Conservation (phyloP, 2,329 filamentous ascomycete species). For the Aspergillus intermedius region DNA sequence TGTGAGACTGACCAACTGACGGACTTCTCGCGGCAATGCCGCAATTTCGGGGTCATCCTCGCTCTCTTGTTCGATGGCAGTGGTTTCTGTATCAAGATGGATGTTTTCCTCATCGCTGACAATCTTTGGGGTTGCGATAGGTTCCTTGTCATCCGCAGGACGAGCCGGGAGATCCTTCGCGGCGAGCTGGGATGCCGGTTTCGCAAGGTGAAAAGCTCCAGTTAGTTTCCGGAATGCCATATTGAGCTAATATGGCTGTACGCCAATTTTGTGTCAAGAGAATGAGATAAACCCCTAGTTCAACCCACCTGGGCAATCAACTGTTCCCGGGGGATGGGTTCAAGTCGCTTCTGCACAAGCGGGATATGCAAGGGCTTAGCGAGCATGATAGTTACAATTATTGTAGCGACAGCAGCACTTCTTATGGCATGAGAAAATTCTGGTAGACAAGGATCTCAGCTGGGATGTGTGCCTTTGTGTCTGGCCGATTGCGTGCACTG, state of each 20-base stretch:
- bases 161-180: neutral
- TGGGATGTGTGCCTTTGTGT: neutral
- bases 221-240: neutral
- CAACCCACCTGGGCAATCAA: too few species aligned
- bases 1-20: conserved; percentile 51
- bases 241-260: neutral
- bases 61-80: conserved; percentile 18
- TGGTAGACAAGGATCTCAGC: neutral
- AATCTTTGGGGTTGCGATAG: conserved; percentile 1
- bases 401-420: neutral
- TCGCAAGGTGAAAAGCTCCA: neutral
- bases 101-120: conserved; percentile 14
- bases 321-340: too few species aligned
- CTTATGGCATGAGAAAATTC: neutral
- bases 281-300: neutral
- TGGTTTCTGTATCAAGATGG: conserved; percentile 10
- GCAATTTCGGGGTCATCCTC: conserved; percentile 48
- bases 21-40: conserved; percentile 51
- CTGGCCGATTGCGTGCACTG: neutral
- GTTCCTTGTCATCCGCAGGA: neutral
- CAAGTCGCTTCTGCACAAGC: neutral
- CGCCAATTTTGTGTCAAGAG: neutral
- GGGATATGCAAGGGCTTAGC: neutral
- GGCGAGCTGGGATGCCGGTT: neutral
- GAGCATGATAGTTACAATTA: neutral